Evolutionary conservation across 139 green algal species (phyloP), one percentile per base, ranked within the genome.

Genomic region (Chlorella sp.): DNA sequence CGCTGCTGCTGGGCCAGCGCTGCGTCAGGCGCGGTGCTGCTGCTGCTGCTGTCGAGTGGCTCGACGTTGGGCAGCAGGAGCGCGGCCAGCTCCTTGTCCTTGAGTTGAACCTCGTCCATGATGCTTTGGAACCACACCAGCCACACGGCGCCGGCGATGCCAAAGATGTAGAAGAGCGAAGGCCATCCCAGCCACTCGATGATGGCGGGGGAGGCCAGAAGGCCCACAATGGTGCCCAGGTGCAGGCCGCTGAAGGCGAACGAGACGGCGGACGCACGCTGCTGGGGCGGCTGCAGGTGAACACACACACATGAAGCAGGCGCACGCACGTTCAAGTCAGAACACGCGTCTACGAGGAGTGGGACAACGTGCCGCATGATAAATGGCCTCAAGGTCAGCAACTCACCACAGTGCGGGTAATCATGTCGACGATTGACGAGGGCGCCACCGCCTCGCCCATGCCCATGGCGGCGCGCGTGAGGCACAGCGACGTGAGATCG

Each of bases 171-270:
- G 78, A 98, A 98, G 27, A 98, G 85, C 1, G 81, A 74, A 30
- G 83, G 74, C 93, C 93, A 97, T 49, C 90, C 90, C 24, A 91
- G 88, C 23, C 31, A 36, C 50, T 90, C 72, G 34, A 98, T 95
- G 22, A 93, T 75, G 20, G 75, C 26, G 0, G 90, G 92, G 50
- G 89, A 88, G 0, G 89, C 74, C 23, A 95, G 62, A 35, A 97
- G 83, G 27, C 94, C 92, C 17, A 93, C 35, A 62, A 98, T 88
- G 72, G 68, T 88, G 51, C 95, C 95, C 3, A 97, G 83, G 75
- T 98, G 93, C 65, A 99, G 88, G 10, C 94, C 95, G 23, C 80
- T 85, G 83, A 98, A 99, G 33, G 96, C 86, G 67, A 94, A 92
- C 31, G 86, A 86, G 3, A 94, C 90, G 23, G 94, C 89, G 2